phyloP scores from a whole-genome alignment of 345 rosid genomes.

The Noccaea caerulescens region DNA sequence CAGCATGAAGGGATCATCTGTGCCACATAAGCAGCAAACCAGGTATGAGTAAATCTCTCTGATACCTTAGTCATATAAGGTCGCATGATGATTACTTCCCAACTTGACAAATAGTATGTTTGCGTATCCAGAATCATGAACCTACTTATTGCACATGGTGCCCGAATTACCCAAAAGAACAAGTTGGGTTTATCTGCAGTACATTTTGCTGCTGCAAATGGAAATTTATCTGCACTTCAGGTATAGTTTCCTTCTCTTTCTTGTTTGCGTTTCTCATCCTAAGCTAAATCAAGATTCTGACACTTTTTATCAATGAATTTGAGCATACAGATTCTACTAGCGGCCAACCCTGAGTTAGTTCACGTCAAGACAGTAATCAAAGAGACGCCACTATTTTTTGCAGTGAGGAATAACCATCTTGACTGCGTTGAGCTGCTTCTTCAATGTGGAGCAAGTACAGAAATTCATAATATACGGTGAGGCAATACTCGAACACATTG shows the following conservation, averaged over 20 bases:
- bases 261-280: conserved; percentile 9
- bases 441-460: conserved; percentile 66
- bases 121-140: conserved; percentile 57
- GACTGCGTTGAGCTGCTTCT: conserved; percentile 78
- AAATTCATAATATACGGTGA: conserved; percentile 79
- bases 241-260: conserved; percentile 41
- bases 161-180: conserved; percentile 59
- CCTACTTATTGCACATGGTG: conserved; percentile 67
- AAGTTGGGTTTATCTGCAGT: conserved; percentile 71
- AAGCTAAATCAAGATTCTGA: conserved; percentile 23
- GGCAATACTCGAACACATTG: conserved; percentile 32
- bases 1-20: conserved; percentile 60
- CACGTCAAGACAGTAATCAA: conserved; percentile 58
- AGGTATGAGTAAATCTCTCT: conserved; percentile 51
- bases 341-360: conserved; percentile 56
- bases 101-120: conserved; percentile 22
- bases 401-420: conserved; percentile 71
- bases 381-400: conserved; percentile 87
- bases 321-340: conserved; percentile 56
- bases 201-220: conserved; percentile 80
- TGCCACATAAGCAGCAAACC: conserved; percentile 58
- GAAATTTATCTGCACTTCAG: conserved; percentile 72
- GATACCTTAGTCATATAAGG: conserved; percentile 7
- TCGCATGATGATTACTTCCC: conserved; percentile 3
- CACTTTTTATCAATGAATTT: conserved; percentile 23